phyloP scores from a whole-genome alignment of 495 filamentous ascomycete species.

The Sabuloglossum arenarium region DNA sequence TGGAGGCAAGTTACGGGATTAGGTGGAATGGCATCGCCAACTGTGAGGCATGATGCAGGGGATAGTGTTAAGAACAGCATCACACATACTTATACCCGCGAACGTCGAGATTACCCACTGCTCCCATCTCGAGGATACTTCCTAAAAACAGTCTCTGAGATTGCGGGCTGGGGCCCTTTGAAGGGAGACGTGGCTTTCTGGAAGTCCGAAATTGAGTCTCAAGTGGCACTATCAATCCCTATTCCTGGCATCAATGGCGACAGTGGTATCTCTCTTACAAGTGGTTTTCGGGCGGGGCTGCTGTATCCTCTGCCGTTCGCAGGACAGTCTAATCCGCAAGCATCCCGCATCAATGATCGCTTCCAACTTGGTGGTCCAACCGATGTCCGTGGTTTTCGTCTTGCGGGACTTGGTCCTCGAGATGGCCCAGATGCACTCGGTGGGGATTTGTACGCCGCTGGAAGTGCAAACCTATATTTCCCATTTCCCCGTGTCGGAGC shows the following conservation, averaged over 20 bases:
- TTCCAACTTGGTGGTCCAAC: constrained; percentile 89
- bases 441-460: constrained; percentile 79
- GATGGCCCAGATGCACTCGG: constrained; percentile 73
- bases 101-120: constrained; percentile 59
- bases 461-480: constrained; percentile 60
- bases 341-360: constrained; percentile 76
- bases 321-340: constrained; percentile 26
- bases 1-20: constrained; percentile 83
- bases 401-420: constrained; percentile 69
- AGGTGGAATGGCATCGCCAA: constrained; percentile 48
- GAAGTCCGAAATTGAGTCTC: constrained; percentile 68
- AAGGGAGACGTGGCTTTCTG: constrained; percentile 79
- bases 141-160: constrained; percentile 50
- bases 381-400: constrained; percentile 81
- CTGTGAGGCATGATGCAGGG: constrained; percentile 64
- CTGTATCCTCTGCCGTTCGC: constrained; percentile 38
- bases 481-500: constrained; percentile 61
- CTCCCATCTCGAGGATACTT: constrained; percentile 68
- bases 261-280: constrained; percentile 53
- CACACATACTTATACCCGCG: constrained; percentile 57
- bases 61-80: constrained; percentile 80
- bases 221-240: constrained; percentile 48
- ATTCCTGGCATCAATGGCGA: constrained; percentile 42
- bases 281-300: constrained; percentile 40
- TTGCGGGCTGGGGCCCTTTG: constrained; percentile 71